Conservation (phyloP, 2,329 filamentous ascomycete species). For the Albifimbria verrucaria region DNA sequence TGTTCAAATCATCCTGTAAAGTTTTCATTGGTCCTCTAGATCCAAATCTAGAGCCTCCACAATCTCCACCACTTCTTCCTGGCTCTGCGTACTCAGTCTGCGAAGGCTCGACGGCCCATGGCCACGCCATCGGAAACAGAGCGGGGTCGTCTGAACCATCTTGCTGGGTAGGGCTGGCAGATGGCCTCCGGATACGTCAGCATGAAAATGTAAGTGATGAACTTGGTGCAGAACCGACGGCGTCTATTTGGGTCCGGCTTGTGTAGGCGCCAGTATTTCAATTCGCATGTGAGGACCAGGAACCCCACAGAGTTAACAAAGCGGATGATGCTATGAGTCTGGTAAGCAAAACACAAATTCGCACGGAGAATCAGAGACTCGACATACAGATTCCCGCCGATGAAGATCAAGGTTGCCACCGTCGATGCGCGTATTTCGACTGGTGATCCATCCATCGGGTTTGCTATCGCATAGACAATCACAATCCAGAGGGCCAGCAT, state of each 20-base stretch:
- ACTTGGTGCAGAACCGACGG: conserved; percentile 21
- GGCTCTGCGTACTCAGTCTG: no score
- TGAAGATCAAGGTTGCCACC: conserved; percentile 29
- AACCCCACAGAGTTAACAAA: conserved; percentile 37
- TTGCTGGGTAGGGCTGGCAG: conserved; percentile 33
- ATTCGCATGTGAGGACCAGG: conserved; percentile 32
- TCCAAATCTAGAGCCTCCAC: no score
- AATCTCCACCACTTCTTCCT: no score
- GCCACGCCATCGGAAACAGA: background rate
- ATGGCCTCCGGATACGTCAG: conserved; percentile 39
- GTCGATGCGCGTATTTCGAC: conserved; percentile 13
- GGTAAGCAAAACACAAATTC: conserved; percentile 4
- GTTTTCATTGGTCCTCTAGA: no score
- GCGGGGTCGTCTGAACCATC: conserved; percentile 15
- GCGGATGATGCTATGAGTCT: conserved; percentile 28
- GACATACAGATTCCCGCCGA: conserved; percentile 35
- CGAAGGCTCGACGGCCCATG: no score
- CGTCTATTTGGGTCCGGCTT: conserved; percentile 22
- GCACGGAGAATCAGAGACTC: background rate
- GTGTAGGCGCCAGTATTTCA: conserved; percentile 33
- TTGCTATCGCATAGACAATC: conserved; percentile 20
- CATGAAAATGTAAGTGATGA: conserved; percentile 30
- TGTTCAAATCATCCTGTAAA: no score
- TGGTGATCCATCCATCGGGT: conserved; percentile 8
- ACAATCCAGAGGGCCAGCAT: conserved; percentile 21